A percentile compares a stretch with the other conserved stretches of the same genome.
Evolutionary conservation across 768 basidiomycete genomes (phyloP).

Genomic region (Mycena latifolia): DNA sequence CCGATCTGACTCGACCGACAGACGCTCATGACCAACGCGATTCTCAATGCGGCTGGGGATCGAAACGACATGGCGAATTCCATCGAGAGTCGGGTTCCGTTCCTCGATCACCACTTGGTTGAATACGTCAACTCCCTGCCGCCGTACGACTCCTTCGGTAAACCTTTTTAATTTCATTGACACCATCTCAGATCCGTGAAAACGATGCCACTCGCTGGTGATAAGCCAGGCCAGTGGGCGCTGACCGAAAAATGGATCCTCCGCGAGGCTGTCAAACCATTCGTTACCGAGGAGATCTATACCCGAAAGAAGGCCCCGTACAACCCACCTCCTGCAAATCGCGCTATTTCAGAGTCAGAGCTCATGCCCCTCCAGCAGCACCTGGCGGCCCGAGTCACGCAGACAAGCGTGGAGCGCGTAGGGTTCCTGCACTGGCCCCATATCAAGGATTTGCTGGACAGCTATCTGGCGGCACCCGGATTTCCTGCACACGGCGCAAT

Average conservation of each 20-base stretch:
- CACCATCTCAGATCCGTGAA: constrained; percentile 26
- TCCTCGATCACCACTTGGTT: constrained; percentile 33
- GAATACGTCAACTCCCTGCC: constrained; percentile 35
- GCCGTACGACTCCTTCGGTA: too few relatives aligned
- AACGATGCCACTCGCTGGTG: constrained; percentile 15
- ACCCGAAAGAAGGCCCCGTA: constrained; percentile 27
- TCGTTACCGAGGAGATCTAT: constrained; percentile 34
- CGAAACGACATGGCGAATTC: constrained; percentile 31
- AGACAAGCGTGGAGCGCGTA: constrained; percentile 20
- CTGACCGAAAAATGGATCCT: constrained; percentile 36
- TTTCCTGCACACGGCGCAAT: constrained; percentile 23
- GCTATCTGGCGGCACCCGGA: constrained; percentile 21
- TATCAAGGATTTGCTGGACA: not conserved
- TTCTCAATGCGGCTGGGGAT: constrained; percentile 29
- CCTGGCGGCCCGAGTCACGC: constrained; percentile 25
- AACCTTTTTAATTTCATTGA: not conserved
- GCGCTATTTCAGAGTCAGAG: too few relatives aligned
- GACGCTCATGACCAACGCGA: constrained; percentile 10
- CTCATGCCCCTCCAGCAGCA: constrained; percentile 24
- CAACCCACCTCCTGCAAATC: constrained; percentile 32
- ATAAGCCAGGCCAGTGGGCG: constrained; percentile 9
- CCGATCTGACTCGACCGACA: too few relatives aligned
- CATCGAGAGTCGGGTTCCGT: constrained; percentile 23
- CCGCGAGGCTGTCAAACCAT: constrained; percentile 32
- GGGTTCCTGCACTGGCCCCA: constrained; percentile 30